Percentiles rank a stretch among this genome's conserved stretches.
phyloP scores from a whole-genome alignment of 2,329 filamentous ascomycete species.

The Aspergillus candidus region DNA sequence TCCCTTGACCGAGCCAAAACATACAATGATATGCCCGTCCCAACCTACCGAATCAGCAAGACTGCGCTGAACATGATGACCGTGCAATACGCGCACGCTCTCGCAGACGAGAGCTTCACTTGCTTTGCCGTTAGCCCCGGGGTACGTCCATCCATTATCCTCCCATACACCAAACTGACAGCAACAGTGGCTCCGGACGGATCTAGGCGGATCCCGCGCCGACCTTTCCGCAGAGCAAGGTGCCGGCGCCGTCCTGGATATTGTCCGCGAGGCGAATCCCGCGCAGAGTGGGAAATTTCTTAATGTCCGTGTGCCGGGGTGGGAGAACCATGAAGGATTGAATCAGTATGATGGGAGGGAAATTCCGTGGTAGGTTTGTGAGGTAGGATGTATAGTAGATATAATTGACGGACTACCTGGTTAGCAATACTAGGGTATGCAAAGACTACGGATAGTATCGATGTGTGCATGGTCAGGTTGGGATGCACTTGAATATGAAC shows the following conservation, averaged over 20 bases:
- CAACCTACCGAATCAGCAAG: conserved; percentile 44
- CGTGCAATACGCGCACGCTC: conserved; percentile 23
- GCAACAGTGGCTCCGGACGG: conserved; percentile 42
- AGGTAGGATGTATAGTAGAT: not conserved
- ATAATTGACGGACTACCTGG: not conserved
- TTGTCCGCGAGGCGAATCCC: conserved; percentile 39
- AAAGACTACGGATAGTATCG: no score
- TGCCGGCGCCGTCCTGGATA: conserved; percentile 34
- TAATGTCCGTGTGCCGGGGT: conserved; percentile 36
- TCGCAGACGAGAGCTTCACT: conserved; percentile 37
- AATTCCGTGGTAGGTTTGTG: conserved; percentile 23
- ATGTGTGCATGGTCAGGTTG: no score
- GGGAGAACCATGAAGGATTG: conserved; percentile 29
- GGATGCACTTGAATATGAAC: no score
- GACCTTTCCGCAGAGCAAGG: conserved; percentile 40
- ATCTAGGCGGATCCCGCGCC: conserved; percentile 36
- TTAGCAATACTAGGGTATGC: no score
- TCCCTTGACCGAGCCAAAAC: conserved; percentile 30
- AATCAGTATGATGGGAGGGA: conserved; percentile 35
- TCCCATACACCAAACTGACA: not conserved
- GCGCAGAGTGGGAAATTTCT: conserved; percentile 46
- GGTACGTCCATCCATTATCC: conserved; percentile 26
- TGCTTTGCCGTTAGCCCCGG: conserved; percentile 41
- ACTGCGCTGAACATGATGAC: conserved; percentile 46
- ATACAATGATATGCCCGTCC: conserved; percentile 19